Conservation (phyloP, 345 rosid species). For the Viola odorata region DNA sequence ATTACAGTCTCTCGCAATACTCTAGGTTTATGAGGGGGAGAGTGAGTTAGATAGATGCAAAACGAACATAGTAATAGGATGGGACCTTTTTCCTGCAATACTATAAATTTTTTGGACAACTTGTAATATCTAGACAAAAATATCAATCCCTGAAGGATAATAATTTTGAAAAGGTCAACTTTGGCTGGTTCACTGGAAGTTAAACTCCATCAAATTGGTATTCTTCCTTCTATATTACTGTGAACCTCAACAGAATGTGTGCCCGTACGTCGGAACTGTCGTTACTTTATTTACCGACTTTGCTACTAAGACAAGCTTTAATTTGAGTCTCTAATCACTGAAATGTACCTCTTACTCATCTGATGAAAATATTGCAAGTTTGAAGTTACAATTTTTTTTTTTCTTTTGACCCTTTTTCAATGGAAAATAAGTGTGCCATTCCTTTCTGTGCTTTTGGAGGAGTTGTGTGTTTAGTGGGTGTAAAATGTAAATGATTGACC, state of each 20-base stretch:
- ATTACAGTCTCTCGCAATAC: too few species aligned
- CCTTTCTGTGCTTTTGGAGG: not conserved
- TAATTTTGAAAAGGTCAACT: not conserved
- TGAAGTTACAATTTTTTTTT: constrained; percentile 4
- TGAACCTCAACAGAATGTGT: not conserved
- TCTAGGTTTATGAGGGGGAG: too few species aligned
- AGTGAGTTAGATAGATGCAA: too few species aligned
- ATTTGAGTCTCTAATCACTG: too few species aligned
- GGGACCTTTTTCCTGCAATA: not conserved
- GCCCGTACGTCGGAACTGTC: not conserved
- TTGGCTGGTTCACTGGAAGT: not conserved
- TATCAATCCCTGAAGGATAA: not conserved
- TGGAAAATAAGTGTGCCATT: not conserved
- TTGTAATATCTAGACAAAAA: not conserved
- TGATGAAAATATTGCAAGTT: not conserved
- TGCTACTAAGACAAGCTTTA: too few species aligned
- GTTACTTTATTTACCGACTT: too few species aligned
- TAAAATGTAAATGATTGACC: too few species aligned
- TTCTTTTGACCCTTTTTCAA: too few species aligned
- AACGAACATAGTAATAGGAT: not conserved
- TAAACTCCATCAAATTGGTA: not conserved
- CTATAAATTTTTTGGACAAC: not conserved
- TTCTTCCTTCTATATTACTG: not conserved
- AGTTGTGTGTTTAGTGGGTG: not conserved
- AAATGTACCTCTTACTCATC: not conserved